Conservation (phyloP, 768 basidiomycete species). For the Xerocomus brunneocitrinus region DNA sequence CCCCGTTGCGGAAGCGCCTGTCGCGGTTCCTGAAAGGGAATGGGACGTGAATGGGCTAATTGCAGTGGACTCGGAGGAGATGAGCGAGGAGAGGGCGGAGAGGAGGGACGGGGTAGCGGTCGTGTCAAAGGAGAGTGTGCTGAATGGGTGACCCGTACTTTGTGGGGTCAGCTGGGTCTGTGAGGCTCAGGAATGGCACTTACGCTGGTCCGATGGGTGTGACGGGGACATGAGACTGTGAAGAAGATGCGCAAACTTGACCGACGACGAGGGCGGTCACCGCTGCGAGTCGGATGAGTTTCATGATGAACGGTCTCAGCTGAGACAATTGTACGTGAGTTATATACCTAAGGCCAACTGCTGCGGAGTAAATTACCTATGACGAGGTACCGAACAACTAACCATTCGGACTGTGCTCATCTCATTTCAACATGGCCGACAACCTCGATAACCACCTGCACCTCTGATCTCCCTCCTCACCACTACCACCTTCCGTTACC, state of each 20-base stretch:
- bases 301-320: not conserved
- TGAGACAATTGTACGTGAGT: not conserved
- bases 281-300: not conserved
- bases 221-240: not conserved
- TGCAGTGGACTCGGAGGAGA: too few species aligned
- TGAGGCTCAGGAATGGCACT: too few species aligned
- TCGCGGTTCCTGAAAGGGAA: too few species aligned
- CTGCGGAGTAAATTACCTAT: constrained; percentile 9
- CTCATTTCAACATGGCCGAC: not conserved
- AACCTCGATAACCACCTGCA: too few species aligned
- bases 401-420: not conserved
- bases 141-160: too few species aligned
- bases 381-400: not conserved
- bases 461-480: not conserved
- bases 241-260: not conserved
- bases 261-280: not conserved
- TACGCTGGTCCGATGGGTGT: not conserved
- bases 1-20: too few species aligned
- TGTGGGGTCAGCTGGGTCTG: too few species aligned
- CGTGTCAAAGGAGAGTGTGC: too few species aligned
- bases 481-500: not conserved
- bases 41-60: too few species aligned
- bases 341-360: constrained; percentile 1
- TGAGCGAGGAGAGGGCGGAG: too few species aligned
- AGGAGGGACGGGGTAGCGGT: too few species aligned